Percentiles rank a stretch among this genome's conserved stretches.
Conservation (phyloP, 331 rosid species). For the Rosa hybrid region DNA sequence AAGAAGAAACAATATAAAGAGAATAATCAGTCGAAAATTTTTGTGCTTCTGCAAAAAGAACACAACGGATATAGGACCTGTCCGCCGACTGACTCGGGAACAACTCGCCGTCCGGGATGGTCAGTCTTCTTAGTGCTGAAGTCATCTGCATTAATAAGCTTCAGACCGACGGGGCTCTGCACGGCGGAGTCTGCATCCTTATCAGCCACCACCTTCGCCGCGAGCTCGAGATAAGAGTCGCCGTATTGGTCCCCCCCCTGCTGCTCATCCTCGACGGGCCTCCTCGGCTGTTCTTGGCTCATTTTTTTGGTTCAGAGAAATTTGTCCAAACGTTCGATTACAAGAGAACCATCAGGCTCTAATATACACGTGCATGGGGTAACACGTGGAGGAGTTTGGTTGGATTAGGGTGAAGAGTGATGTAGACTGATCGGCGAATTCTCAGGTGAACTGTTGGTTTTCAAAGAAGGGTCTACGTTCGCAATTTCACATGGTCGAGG, state of each 20-base stretch:
- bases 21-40: background rate
- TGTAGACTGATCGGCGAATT: slow-evolving; percentile 31
- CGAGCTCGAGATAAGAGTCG: slow-evolving; percentile 41
- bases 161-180: slow-evolving; percentile 32
- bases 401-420: slow-evolving; percentile 5
- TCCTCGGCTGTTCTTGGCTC: slow-evolving; percentile 51
- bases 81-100: slow-evolving; percentile 39
- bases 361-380: slow-evolving; percentile 28
- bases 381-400: background rate
- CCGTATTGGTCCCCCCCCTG: slow-evolving; percentile 35
- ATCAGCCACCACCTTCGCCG: slow-evolving; percentile 37
- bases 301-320: slow-evolving; percentile 7
- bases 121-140: slow-evolving; percentile 29
- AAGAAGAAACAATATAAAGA: background rate
- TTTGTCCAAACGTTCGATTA: slow-evolving; percentile 6
- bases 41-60: background rate
- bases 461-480: background rate
- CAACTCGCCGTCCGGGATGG: slow-evolving; percentile 23
- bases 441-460: slow-evolving; percentile 21
- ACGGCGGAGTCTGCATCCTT: slow-evolving; percentile 38
- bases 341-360: background rate
- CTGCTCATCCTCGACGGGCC: slow-evolving; percentile 15
- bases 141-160: slow-evolving; percentile 9
- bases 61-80: slow-evolving; percentile 30
- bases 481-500: background rate